Percentiles rank a stretch among this genome's conserved stretches.
Conservation (phyloP, 345 rosid genomes). For the Populus pruinosa region DNA sequence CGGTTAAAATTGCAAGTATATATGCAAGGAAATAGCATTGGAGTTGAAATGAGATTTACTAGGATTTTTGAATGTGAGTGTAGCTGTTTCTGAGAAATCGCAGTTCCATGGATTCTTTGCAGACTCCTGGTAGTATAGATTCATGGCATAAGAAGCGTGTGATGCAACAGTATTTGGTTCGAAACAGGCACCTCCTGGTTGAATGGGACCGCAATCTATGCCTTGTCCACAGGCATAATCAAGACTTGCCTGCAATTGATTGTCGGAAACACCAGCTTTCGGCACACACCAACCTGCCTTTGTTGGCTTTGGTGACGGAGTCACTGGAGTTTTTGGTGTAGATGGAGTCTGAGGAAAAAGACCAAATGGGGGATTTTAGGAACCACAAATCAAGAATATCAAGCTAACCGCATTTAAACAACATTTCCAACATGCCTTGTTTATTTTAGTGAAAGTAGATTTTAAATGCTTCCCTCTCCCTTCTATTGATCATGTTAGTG, state of each 20-base stretch:
- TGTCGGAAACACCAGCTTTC: slow-evolving; percentile 41
- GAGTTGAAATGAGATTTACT: slow-evolving; percentile 40
- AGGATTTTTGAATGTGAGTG: slow-evolving; percentile 55
- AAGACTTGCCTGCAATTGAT: slow-evolving; percentile 62
- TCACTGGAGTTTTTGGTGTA: slow-evolving; percentile 11
- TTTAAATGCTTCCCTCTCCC: neutral
- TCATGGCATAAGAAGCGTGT: slow-evolving; percentile 91
- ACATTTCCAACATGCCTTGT: neutral
- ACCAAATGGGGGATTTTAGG: neutral
- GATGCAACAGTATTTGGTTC: slow-evolving; percentile 66
- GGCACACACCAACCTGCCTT: slow-evolving; percentile 58
- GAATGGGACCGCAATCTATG: slow-evolving; percentile 65
- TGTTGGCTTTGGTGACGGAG: slow-evolving; percentile 14
- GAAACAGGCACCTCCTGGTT: slow-evolving; percentile 81
- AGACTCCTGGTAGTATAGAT: slow-evolving; percentile 62
- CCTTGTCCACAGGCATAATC: slow-evolving; percentile 84
- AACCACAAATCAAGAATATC: neutral
- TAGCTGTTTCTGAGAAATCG: slow-evolving; percentile 81
- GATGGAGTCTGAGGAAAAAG: slow-evolving; percentile 10
- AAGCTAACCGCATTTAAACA: neutral
- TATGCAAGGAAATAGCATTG: neutral
- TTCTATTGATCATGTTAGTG: neutral
- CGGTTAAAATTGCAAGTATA: neutral
- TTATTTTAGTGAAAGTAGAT: neutral
- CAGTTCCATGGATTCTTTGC: slow-evolving; percentile 48